phyloP scores from a whole-genome alignment of 2,329 filamentous ascomycete species.

The Exophiala spinifera region DNA sequence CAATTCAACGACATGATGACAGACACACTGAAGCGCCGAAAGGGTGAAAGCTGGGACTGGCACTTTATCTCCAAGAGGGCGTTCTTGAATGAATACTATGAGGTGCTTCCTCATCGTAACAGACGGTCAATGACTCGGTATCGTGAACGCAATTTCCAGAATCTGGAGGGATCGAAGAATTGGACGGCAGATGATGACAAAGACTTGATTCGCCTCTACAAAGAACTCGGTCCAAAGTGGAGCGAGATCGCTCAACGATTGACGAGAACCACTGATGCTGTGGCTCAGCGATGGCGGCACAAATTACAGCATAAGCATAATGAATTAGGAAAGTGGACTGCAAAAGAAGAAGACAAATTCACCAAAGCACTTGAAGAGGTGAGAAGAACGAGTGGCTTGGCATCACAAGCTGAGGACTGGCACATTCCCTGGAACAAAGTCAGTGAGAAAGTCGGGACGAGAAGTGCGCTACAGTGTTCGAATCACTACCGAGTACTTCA shows the following conservation, averaged over 20 bases:
- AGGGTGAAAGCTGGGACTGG: conserved; percentile 13
- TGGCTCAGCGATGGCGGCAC: conserved; percentile 44
- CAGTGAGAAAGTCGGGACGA: conserved; percentile 26
- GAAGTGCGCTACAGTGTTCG: conserved; percentile 29
- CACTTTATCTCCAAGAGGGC: conserved; percentile 32
- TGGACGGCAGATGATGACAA: conserved; percentile 43
- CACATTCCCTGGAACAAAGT: conserved; percentile 26
- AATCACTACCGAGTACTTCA: conserved; percentile 28
- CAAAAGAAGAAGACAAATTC: conserved; percentile 34
- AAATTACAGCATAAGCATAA: conserved; percentile 38
- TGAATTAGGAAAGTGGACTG: conserved; percentile 38
- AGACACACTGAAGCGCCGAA: conserved; percentile 16
- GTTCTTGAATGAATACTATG: conserved; percentile 38
- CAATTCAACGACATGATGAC: conserved; percentile 31
- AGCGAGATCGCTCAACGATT: conserved; percentile 38
- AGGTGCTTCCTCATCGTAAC: conserved; percentile 37
- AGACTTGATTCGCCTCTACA: conserved; percentile 37
- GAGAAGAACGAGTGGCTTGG: conserved; percentile 16
- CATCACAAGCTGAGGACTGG: conserved; percentile 34
- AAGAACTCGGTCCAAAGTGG: conserved; percentile 37
- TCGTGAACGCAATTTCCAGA: conserved; percentile 43
- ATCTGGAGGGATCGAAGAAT: conserved; percentile 36
- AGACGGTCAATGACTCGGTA: conserved; percentile 41
- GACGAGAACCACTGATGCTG: conserved; percentile 41
- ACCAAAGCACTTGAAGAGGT: conserved; percentile 28